A percentile compares a stretch with the other conserved stretches of the same genome.
Conservation (phyloP, 176 grass and related monocot species). For the Oropetium thomaeum region DNA sequence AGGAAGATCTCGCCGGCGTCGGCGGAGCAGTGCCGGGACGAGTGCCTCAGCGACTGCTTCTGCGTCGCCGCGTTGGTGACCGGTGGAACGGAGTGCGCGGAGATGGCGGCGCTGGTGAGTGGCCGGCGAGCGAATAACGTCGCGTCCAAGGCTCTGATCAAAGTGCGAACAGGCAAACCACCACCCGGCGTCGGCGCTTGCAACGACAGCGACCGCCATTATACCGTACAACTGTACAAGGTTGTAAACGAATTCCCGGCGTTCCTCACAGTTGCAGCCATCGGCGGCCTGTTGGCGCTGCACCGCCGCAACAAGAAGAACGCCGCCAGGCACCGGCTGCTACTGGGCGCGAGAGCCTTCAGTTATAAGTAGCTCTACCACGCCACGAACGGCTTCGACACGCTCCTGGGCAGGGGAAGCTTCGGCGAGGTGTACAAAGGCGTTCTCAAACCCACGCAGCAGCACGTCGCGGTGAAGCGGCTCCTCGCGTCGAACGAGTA, state of each 20-base stretch:
- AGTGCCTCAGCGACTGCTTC: neutral
- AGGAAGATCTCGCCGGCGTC: neutral
- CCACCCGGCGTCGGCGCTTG: no score
- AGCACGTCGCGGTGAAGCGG: slow-evolving; percentile 26
- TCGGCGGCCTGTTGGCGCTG: neutral
- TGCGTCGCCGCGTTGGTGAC: neutral
- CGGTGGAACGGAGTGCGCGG: neutral
- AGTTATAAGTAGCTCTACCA: slow-evolving; percentile 20
- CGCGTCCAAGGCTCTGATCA: slow-evolving; percentile 17
- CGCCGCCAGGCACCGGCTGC: neutral
- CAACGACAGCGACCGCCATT: neutral
- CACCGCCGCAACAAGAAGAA: neutral
- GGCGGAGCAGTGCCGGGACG: neutral
- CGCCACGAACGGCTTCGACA: slow-evolving; percentile 31
- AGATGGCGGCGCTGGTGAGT: neutral
- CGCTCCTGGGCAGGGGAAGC: slow-evolving; percentile 33
- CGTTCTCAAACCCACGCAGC: neutral
- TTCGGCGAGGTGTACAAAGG: slow-evolving; percentile 28
- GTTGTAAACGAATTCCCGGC: neutral
- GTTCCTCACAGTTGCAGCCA: neutral
- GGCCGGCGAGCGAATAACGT: neutral
- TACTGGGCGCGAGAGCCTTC: slow-evolving; percentile 3
- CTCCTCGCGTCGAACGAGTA: neutral
- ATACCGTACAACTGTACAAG: neutral
- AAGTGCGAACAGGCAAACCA: slow-evolving; percentile 13